These are phyloP conservation scores for Aureobasidium sp. DNA, from an alignment of 2,329 filamentous ascomycete genomes.

Conservation along the genomic window DNA sequence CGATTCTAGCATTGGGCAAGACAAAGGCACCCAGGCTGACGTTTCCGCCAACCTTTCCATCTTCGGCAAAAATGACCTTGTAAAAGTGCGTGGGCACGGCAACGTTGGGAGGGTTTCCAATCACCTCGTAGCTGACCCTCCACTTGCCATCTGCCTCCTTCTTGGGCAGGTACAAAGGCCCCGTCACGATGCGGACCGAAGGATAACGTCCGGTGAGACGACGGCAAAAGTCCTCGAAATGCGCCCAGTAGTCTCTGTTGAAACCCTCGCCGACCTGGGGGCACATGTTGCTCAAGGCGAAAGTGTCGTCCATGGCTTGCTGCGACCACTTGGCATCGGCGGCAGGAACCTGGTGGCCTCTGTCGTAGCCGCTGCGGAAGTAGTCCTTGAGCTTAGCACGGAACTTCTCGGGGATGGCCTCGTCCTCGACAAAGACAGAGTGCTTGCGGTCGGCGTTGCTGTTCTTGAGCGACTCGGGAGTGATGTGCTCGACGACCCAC, in stretches of 20 bases:
- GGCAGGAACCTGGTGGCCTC: conserved; percentile 93
- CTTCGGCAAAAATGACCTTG: conserved; percentile 96
- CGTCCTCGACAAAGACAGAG: conserved; percentile 76
- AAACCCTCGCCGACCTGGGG: conserved; percentile 97
- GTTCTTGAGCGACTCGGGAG: conserved; percentile 65
- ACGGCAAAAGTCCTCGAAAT: conserved; percentile 95
- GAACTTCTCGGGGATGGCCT: conserved; percentile 71
- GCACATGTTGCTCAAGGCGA: conserved; percentile 92
- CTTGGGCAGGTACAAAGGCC: conserved; percentile 84
- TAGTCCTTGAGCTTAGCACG: conserved; percentile 89
- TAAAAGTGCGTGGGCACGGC: conserved; percentile 98
- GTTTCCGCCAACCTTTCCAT: conserved; percentile 56
- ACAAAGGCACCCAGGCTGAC: conserved; percentile 93
- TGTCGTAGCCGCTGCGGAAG: conserved; percentile 86
- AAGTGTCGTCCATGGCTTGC: conserved; percentile 88
- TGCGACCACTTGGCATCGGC: conserved; percentile 96
- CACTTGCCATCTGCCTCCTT: conserved; percentile 84
- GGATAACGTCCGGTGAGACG: conserved; percentile 73
- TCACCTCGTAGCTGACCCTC: conserved; percentile 92
- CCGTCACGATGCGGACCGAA: conserved; percentile 82
- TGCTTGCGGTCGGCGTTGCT: conserved; percentile 75
- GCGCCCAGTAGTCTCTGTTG: conserved; percentile 98
- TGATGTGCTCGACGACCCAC: conserved; percentile 94
- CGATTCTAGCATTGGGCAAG: conserved; percentile 80
- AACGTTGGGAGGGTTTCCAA: conserved; percentile 84